Base-by-base conservation (phyloP, 768 basidiomycete species). In the Pleurotus cornucopiae region DNA sequence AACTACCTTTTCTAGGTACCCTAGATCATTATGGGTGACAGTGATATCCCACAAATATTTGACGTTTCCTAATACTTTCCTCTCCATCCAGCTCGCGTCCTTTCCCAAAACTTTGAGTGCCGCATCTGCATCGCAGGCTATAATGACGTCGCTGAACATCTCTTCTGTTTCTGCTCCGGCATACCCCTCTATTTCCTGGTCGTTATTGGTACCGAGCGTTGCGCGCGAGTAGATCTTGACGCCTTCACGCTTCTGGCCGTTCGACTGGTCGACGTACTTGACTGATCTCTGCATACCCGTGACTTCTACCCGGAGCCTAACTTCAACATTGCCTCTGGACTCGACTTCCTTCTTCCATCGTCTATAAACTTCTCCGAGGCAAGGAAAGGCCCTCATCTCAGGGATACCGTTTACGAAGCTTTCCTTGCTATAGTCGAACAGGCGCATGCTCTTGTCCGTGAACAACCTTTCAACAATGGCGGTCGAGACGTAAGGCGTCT, bases 11-110 rank as follows among this genome's bases (percentile, higher is more conserved):
- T 73, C 65, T 76, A 80, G 78, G 58, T 79, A 78, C 0, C 67
- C 66, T 1, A 72, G 57, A 52, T 81, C 78, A 39, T 67, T 72
- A 60, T 83, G 82, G 2, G 80, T 82, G 30, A 81, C 77, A 0
- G 76, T 78, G n/a, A 77, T 65, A 51, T 80, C 75, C 66, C 73
- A 71, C 9, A 76, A 67, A 55, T 77, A 76, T 65, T 69, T 70
- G 34, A 68, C 67, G 57, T 69, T 69, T 37, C 67, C 66, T n/a
- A 71, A 57, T 12, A 71, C 54, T 18, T 65, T 64, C 55, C 49
- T 66, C 51, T 71, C 69, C 40, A 68, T 38, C 66, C 67, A 69
- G 13, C 58, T 55, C 1, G 67, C 66, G 47, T 64, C 67, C 5
- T 62, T 55, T 14, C 65, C 66, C 1, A 70, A 61, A 13, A 70